Percentiles rank a stretch among this genome's conserved stretches.
Evolutionary conservation across 2,329 filamentous ascomycete species (phyloP).

Genomic region (Pseudogymnoascus sp.): DNA sequence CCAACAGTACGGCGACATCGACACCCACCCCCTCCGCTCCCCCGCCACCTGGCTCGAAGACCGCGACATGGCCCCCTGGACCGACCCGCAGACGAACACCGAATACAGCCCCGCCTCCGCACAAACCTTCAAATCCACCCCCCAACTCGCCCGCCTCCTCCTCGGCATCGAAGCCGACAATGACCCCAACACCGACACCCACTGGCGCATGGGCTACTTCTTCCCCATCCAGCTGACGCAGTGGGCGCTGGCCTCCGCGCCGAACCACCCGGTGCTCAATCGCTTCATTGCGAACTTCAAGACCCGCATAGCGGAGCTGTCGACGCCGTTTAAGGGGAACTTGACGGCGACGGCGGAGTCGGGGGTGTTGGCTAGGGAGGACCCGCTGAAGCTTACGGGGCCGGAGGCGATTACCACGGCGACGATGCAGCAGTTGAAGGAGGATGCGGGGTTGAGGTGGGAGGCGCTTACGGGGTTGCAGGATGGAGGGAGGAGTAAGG

Average conservation of each 20-base stretch:
- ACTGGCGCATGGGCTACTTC: conserved; percentile 30
- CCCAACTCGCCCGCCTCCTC: conserved; percentile 19
- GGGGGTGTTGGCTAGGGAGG: conserved; percentile 17
- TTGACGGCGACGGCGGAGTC: conserved; percentile 5
- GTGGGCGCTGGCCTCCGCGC: conserved; percentile 25
- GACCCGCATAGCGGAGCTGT: conserved; percentile 11
- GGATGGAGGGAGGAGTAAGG: conserved; percentile 25
- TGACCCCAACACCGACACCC: conserved; percentile 19
- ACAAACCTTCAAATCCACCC: background rate
- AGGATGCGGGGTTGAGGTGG: conserved; percentile 23
- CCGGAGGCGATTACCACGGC: conserved; percentile 27
- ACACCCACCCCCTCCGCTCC: conserved; percentile 24
- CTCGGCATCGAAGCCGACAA: conserved; percentile 29
- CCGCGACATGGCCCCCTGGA: conserved; percentile 23
- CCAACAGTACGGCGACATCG: conserved; percentile 27
- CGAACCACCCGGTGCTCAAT: conserved; percentile 24
- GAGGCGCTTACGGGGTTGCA: conserved; percentile 25
- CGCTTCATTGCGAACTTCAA: conserved; percentile 22
- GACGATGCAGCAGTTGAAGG: conserved; percentile 20
- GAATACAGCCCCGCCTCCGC: conserved; percentile 17
- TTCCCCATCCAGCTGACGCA: conserved; percentile 28
- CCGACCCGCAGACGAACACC: conserved; percentile 19
- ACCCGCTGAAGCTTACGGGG: conserved; percentile 26
- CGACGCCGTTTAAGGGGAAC: background rate
- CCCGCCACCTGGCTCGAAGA: conserved; percentile 24